Evolutionary conservation across 371 early-diverging fungal genomes (phyloP).

Genomic region (Mortierella sp.): DNA sequence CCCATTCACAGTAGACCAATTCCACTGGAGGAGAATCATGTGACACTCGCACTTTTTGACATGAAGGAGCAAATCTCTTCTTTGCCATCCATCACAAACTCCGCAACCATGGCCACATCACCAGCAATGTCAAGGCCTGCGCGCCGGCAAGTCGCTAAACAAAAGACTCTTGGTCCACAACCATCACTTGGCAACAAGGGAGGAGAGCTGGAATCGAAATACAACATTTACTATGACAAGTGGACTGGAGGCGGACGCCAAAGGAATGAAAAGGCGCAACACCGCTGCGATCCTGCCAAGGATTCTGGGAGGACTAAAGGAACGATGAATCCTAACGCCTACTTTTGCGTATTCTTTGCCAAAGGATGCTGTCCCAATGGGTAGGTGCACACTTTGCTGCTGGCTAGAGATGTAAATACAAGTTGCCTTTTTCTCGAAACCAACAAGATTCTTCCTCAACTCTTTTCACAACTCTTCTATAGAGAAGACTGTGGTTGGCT

Average conservation of each 20-base stretch:
- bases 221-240: constrained; percentile 86
- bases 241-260: constrained; percentile 62
- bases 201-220: constrained; percentile 51
- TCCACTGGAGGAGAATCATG: too few relatives aligned
- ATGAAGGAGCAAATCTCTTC: too few relatives aligned
- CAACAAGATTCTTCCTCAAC: constrained; percentile 26
- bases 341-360: constrained; percentile 88
- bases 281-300: constrained; percentile 70
- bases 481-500: constrained; percentile 71
- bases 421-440: too few relatives aligned
- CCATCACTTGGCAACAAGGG: constrained; percentile 1
- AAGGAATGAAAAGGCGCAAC: constrained; percentile 62
- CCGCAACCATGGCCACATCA: not conserved
- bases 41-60: too few relatives aligned
- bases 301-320: constrained; percentile 85
- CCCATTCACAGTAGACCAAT: too few relatives aligned
- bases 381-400: constrained; percentile 1
- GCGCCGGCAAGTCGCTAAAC: constrained; percentile 40
- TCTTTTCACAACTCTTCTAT: not conserved
- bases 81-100: too few relatives aligned
- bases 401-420: not conserved
- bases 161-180: constrained; percentile 29
- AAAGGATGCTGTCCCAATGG: constrained; percentile 86
- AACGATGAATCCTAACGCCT: constrained; percentile 65
- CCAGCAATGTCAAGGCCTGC: constrained; percentile 30